A percentile compares a stretch with the other conserved stretches of the same genome.
Conservation (phyloP, 2,329 filamentous ascomycete genomes). For the Metarhizium brunneum region DNA sequence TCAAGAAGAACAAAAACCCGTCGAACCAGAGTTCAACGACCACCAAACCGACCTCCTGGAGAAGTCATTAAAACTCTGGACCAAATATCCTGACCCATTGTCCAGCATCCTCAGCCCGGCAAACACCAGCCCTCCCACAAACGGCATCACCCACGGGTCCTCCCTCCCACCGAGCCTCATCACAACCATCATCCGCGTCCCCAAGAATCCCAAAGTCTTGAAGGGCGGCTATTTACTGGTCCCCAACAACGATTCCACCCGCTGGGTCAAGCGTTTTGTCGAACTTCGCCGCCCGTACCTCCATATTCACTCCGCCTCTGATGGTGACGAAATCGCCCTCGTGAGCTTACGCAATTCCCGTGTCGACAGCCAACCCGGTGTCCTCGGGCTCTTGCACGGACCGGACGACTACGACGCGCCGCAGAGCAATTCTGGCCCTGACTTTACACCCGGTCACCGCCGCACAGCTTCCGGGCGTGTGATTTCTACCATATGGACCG, state of each 20-base stretch:
- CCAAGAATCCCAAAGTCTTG: slow-evolving; percentile 71
- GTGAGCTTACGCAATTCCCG: slow-evolving; percentile 82
- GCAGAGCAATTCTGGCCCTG: slow-evolving; percentile 17
- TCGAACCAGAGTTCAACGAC: slow-evolving; percentile 32
- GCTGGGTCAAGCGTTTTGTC: slow-evolving; percentile 88
- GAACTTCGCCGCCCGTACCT: slow-evolving; percentile 87
- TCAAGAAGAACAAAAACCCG: not conserved
- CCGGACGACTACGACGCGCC: slow-evolving; percentile 29
- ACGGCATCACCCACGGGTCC: slow-evolving; percentile 44
- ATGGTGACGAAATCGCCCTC: slow-evolving; percentile 83
- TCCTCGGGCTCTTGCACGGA: slow-evolving; percentile 63
- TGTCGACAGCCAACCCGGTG: slow-evolving; percentile 87
- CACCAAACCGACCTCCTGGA: slow-evolving; percentile 37
- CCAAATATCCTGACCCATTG: slow-evolving; percentile 46
- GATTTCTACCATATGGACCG: slow-evolving; percentile 47
- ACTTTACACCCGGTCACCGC: slow-evolving; percentile 37
- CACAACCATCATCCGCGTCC: slow-evolving; percentile 65
- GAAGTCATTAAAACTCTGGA: slow-evolving; percentile 58
- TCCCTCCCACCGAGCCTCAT: slow-evolving; percentile 54
- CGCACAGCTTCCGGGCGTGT: slow-evolving; percentile 41
- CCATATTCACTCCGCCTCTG: slow-evolving; percentile 75
- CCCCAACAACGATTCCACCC: slow-evolving; percentile 69
- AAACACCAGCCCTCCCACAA: slow-evolving; percentile 60
- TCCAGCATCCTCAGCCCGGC: slow-evolving; percentile 45
- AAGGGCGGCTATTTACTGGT: slow-evolving; percentile 85